Conservation (phyloP, 2,329 filamentous ascomycete genomes). For the Ophiocordyceps australis region DNA sequence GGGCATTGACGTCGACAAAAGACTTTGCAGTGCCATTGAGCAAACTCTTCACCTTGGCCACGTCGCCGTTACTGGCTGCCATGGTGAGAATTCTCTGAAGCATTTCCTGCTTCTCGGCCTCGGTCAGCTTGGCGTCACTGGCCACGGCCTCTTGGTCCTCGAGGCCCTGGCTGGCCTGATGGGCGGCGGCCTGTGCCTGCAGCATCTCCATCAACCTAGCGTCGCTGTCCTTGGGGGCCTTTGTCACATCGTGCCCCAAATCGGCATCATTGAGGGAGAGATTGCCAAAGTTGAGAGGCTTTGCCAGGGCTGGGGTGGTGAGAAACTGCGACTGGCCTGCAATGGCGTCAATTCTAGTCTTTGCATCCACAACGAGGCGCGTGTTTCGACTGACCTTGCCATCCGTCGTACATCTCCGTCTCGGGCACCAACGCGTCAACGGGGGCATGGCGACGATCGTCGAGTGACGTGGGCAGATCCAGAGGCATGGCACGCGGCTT, state of each 20-base stretch:
- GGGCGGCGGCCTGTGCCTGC: constrained; percentile 72
- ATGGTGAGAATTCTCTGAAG: constrained; percentile 83
- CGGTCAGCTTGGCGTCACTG: constrained; percentile 52
- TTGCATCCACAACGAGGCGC: background rate
- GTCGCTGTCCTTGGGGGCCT: constrained; percentile 56
- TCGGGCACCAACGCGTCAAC: constrained; percentile 48
- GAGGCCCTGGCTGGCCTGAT: constrained; percentile 53
- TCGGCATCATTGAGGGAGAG: constrained; percentile 69
- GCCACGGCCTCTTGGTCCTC: constrained; percentile 69
- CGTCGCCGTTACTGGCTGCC: constrained; percentile 91
- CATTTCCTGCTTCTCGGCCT: constrained; percentile 59
- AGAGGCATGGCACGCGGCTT: constrained; percentile 45
- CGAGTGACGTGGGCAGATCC: constrained; percentile 79
- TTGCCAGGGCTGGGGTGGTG: constrained; percentile 68
- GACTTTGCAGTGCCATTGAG: constrained; percentile 54
- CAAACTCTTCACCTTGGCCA: constrained; percentile 60
- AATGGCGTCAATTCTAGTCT: background rate
- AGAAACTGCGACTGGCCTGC: constrained; percentile 90
- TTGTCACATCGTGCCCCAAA: constrained; percentile 40
- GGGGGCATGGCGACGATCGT: constrained; percentile 61
- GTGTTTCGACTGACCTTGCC: constrained; percentile 52
- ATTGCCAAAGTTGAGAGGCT: constrained; percentile 65
- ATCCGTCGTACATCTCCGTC: constrained; percentile 97
- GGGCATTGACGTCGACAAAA: constrained; percentile 69
- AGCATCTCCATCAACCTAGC: constrained; percentile 88